Base-by-base conservation (phyloP, 2,329 filamentous ascomycete genomes). In the Capronia americana region DNA sequence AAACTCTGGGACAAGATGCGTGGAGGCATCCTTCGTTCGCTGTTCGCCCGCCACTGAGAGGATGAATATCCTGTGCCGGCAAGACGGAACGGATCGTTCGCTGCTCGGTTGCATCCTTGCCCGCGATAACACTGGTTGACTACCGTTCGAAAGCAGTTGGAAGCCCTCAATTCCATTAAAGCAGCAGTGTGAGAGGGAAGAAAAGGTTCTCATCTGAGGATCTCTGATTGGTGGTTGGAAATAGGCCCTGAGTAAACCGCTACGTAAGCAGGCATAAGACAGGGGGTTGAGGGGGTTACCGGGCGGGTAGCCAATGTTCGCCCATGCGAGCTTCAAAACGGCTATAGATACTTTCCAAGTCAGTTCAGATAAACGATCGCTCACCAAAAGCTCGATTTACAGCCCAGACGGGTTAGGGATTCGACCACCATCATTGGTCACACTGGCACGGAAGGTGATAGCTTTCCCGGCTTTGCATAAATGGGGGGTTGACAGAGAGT, bases 241-340 rank as follows among this genome's bases (percentile, higher is more conserved):
- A 61, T 61, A 61, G 48, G 44, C 30, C 14, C 58, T 61, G 58
- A 61, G 58, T 61, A 34, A 61, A 61, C 28, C 32, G 30, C 58
- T 53, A 53, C 48, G 58, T 61, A 51, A 61, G 58, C 58, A 54
- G 48, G 30, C 58, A 41, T 34, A 30, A 28, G 44, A 34, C 57
- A 53, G 26, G 23, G 23, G 26, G 10, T 12, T 11, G 12, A 20
- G 28, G 23, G 41, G 26, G 20, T 48, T 26, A 54, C 8, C 58
- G 24, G 17, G 20, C n/a, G 11, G 3, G 12, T 53, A 20, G 34
- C 58, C 58, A 61, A 53, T 61, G 48, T 53, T 32, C 24, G 24
- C 32, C n/a, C 26, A 48, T 54, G 28, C 6, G 48, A 54, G 17
- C 28, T 8, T 38, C 14, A 12, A 54, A 61, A 34, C 23, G 58